Evolutionary conservation across 2,329 filamentous ascomycete genomes (phyloP).

Genomic region (Phialophora expanda): DNA sequence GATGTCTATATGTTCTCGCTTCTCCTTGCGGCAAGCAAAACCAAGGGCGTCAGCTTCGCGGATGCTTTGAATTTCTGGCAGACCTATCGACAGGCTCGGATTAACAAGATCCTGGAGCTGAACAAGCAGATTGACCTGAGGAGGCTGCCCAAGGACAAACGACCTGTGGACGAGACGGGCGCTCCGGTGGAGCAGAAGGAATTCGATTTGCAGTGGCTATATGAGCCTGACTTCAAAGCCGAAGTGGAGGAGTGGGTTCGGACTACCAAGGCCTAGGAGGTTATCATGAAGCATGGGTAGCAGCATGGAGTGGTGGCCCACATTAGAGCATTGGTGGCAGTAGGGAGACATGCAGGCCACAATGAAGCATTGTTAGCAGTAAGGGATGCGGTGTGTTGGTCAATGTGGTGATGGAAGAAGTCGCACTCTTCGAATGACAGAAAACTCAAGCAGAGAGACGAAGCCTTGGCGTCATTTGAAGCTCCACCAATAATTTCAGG

Average conservation of each 20-base stretch:
- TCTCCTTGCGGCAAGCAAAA: constrained; percentile 42
- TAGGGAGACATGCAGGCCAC: no score
- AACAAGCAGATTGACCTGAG: constrained; percentile 57
- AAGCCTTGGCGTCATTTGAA: constrained; percentile 24
- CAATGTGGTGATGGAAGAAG: not conserved
- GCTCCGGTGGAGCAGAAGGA: constrained; percentile 38
- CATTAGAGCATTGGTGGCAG: no score
- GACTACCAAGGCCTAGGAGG: not conserved
- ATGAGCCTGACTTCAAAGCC: constrained; percentile 50
- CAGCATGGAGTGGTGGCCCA: not conserved
- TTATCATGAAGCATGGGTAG: not conserved
- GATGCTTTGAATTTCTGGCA: constrained; percentile 51
- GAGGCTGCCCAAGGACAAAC: constrained; percentile 48
- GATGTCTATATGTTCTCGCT: constrained; percentile 57
- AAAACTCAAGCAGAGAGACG: not conserved
- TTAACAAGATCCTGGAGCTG: constrained; percentile 56
- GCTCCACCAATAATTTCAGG: not conserved
- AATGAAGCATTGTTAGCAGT: not conserved
- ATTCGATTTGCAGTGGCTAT: constrained; percentile 54
- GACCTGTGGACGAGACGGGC: not conserved
- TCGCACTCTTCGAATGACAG: not conserved
- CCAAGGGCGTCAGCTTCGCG: constrained; percentile 25
- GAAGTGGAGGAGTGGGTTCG: constrained; percentile 45
- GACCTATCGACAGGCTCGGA: constrained; percentile 53
- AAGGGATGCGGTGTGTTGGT: not conserved